Percentiles rank a stretch among this genome's conserved stretches.
Conservation (phyloP, 768 basidiomycete genomes). For the Rhodotorula babjevae region DNA sequence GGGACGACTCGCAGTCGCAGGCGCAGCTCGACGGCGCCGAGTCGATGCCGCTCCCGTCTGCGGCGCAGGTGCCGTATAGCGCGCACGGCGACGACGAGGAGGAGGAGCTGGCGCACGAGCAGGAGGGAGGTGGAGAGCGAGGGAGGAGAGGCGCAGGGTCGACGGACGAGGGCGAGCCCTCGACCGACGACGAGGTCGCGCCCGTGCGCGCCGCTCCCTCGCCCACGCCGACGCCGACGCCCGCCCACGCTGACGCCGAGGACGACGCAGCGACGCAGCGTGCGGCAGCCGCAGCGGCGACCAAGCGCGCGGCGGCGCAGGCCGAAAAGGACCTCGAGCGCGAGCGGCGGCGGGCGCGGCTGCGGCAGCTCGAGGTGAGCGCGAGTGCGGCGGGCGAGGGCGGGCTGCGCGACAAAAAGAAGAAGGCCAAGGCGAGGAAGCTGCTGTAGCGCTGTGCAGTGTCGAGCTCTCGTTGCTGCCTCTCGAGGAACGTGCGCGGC, state of each 20-base stretch:
- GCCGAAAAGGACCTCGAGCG: not conserved
- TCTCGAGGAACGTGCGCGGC: no score
- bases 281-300: not conserved
- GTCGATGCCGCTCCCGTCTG: no score
- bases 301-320: not conserved
- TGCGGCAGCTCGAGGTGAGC: not conserved
- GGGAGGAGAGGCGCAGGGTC: not conserved
- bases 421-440: slow-evolving; percentile 4
- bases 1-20: slow-evolving; percentile 24
- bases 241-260: not conserved
- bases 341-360: not conserved
- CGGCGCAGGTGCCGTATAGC: no score
- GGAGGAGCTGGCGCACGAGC: no score
- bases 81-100: no score
- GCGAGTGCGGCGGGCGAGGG: not conserved
- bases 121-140: not conserved
- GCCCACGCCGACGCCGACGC: not conserved
- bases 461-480: no score
- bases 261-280: not conserved
- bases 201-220: not conserved
- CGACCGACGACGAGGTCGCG: slow-evolving; percentile 16
- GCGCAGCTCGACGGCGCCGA: not conserved
- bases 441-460: not conserved
- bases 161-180: slow-evolving; percentile 13
- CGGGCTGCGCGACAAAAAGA: not conserved